phyloP scores from a whole-genome alignment of 2,329 filamentous ascomycete genomes.

The Dothiorella sarmentorum region DNA sequence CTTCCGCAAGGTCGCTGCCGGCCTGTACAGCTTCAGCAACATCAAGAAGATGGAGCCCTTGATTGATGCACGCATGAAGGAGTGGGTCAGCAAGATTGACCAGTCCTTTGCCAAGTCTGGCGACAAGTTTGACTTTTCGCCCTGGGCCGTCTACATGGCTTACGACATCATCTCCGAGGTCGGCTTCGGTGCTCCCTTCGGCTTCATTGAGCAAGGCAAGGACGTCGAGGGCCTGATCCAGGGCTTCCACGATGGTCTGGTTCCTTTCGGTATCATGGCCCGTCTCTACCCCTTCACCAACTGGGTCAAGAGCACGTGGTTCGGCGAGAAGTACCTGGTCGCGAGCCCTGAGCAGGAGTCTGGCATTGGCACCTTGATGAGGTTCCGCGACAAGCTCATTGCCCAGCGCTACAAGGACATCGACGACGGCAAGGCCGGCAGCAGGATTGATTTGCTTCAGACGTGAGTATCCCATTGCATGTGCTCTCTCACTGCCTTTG shows the following conservation, averaged over 20 bases:
- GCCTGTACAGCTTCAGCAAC: constrained; percentile 55
- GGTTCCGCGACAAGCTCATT: constrained; percentile 55
- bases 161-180: constrained; percentile 58
- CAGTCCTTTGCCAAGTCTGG: constrained; percentile 45
- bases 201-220: constrained; percentile 51
- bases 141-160: constrained; percentile 55
- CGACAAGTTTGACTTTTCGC: constrained; percentile 52
- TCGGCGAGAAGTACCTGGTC: constrained; percentile 51
- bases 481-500: not conserved
- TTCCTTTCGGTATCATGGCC: constrained; percentile 51
- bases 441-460: constrained; percentile 53
- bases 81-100: constrained; percentile 52
- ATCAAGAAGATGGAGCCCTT: constrained; percentile 59
- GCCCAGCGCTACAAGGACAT: constrained; percentile 48
- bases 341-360: constrained; percentile 52
- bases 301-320: constrained; percentile 53
- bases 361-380: constrained; percentile 56
- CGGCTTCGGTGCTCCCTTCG: constrained; percentile 55
- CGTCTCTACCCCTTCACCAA: constrained; percentile 54
- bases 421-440: constrained; percentile 42
- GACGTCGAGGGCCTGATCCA: constrained; percentile 55
- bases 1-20: constrained; percentile 54
- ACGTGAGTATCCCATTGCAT: constrained; percentile 27
- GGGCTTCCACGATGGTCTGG: constrained; percentile 53
- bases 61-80: constrained; percentile 49